These are phyloP conservation scores for Mycena capillaripes DNA, from an alignment of 768 basidiomycete genomes.

Conservation along the genomic window DNA sequence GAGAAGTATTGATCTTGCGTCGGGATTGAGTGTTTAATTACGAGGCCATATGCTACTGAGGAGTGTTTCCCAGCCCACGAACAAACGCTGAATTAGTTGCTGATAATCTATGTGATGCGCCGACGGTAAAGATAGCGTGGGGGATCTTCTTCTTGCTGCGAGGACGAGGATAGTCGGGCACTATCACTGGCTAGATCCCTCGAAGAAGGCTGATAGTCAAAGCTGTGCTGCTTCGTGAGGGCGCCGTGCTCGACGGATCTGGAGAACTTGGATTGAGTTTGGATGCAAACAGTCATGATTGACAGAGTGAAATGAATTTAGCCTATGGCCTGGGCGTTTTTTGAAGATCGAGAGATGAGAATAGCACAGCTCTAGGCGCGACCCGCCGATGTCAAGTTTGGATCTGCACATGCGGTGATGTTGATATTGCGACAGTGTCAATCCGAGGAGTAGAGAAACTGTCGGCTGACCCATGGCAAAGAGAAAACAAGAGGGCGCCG, in stretches of 20 bases:
- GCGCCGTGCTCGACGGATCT: conserved; percentile 17
- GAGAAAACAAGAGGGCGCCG: conserved; percentile 16
- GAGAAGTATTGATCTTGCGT: neutral
- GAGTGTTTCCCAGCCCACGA: conserved; percentile 41
- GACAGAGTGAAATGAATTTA: conserved; percentile 25
- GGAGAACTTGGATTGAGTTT: conserved; percentile 29
- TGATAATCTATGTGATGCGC: conserved; percentile 29
- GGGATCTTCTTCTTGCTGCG: neutral
- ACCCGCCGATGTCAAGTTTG: conserved; percentile 22
- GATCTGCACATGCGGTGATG: conserved; percentile 33
- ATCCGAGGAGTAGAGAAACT: conserved; percentile 9
- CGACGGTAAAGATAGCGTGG: neutral
- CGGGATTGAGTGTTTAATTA: neutral
- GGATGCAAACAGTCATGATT: conserved; percentile 35
- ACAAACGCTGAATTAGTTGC: conserved; percentile 32
- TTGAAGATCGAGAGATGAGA: conserved; percentile 6
- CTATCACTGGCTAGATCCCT: neutral
- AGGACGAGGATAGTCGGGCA: neutral
- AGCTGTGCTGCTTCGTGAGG: conserved; percentile 17
- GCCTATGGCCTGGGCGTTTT: no score
- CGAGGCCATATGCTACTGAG: conserved; percentile 19
- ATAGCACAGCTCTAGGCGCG: conserved; percentile 7
- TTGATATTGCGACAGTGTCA: neutral
- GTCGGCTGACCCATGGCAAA: conserved; percentile 16
- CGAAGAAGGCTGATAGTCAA: neutral